These are phyloP conservation scores for Trichoderma asperelloides DNA, from an alignment of 495 filamentous ascomycete species.

Conservation along the genomic window DNA sequence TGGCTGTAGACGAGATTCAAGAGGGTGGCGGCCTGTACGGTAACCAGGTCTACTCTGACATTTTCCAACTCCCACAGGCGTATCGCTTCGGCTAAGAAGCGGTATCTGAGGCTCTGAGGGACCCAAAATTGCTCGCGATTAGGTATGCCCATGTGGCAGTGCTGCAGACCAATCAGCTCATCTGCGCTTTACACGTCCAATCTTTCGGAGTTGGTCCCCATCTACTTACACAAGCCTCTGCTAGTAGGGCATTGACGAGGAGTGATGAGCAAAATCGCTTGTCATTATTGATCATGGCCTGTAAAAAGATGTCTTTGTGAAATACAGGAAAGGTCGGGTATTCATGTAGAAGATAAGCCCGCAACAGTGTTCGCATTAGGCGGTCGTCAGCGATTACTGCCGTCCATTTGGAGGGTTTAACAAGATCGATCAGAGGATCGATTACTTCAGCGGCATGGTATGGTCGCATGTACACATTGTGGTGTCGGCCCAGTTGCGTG, in stretches of 20 bases:
- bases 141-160: slow-evolving; percentile 16
- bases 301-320: slow-evolving; percentile 18
- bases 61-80: slow-evolving; percentile 26
- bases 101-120: slow-evolving; percentile 21
- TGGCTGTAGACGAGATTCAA: slow-evolving; percentile 18
- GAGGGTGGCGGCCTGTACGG: slow-evolving; percentile 20
- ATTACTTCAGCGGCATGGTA: slow-evolving; percentile 18
- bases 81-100: slow-evolving; percentile 25
- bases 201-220: background rate
- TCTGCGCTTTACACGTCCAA: background rate
- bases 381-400: slow-evolving; percentile 15
- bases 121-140: slow-evolving; percentile 23
- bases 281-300: slow-evolving; percentile 15
- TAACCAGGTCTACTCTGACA: slow-evolving; percentile 15
- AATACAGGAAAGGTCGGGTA: slow-evolving; percentile 17
- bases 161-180: slow-evolving; percentile 9
- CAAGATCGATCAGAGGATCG: slow-evolving; percentile 16
- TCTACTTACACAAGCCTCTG: slow-evolving; percentile 7
- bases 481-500: background rate
- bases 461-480: slow-evolving; percentile 16
- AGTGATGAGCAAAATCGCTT: slow-evolving; percentile 17
- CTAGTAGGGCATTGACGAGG: slow-evolving; percentile 14
- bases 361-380: slow-evolving; percentile 16
- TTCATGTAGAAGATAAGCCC: slow-evolving; percentile 18
- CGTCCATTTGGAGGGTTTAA: slow-evolving; percentile 17